Evolutionary conservation across 192 early-diverging fungal genomes (phyloP).

Genomic region (Bifiguratus adelaidae): DNA sequence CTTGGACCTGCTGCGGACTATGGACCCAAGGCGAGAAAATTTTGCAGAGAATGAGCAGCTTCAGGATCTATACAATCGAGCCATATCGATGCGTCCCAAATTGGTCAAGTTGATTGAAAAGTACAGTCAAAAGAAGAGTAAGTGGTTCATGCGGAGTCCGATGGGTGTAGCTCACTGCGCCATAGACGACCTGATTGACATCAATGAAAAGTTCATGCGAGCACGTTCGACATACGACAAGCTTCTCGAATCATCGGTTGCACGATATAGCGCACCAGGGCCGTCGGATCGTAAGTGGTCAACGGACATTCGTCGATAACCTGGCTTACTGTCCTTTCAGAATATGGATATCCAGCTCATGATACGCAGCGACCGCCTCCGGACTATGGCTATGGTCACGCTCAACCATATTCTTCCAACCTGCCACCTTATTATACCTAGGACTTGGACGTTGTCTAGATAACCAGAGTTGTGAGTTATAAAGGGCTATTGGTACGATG

Average conservation of each 20-base stretch:
- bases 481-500: no score
- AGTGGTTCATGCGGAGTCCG: slow-evolving; percentile 1
- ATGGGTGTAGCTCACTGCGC: not conserved
- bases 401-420: no score
- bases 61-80: slow-evolving; percentile 69
- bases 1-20: slow-evolving; percentile 54
- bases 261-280: slow-evolving; percentile 46
- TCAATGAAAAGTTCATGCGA: slow-evolving; percentile 64
- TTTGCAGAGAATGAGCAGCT: slow-evolving; percentile 84
- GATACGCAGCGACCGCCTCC: no score
- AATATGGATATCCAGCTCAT: no score
- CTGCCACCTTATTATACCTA: no score
- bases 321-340: no score
- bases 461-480: no score
- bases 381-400: no score
- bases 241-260: slow-evolving; percentile 55
- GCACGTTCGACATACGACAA: slow-evolving; percentile 65
- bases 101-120: slow-evolving; percentile 78
- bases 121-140: slow-evolving; percentile 76
- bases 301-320: no score
- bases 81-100: slow-evolving; percentile 76
- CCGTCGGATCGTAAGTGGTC: no score
- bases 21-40: slow-evolving; percentile 75
- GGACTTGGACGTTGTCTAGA: no score
- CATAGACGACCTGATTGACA: slow-evolving; percentile 57